Evolutionary conservation across 805 yeast species (phyloP).

Genomic region (Lipomyces yamadae): DNA sequence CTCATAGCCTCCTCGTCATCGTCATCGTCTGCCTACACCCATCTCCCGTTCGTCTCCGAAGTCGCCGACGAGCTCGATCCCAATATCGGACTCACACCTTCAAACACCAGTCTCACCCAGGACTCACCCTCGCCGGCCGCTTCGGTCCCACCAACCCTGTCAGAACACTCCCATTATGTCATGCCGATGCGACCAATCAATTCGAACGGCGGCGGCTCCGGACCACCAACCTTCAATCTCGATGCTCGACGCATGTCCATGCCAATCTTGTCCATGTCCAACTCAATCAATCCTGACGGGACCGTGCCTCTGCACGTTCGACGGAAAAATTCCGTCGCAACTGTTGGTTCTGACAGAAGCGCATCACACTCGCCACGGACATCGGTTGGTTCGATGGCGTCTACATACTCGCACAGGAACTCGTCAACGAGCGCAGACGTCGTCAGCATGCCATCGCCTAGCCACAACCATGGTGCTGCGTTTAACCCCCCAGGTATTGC

Average conservation of each 20-base stretch:
- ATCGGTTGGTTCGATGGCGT: slow-evolving; percentile 4
- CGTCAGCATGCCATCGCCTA: not conserved
- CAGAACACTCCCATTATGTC: not conserved
- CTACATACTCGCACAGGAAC: not conserved
- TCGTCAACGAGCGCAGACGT: not conserved
- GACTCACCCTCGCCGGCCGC: slow-evolving; percentile 2
- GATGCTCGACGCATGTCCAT: slow-evolving; percentile 3
- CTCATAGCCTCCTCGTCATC: not conserved
- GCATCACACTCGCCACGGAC: slow-evolving; percentile 1
- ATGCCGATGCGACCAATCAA: not conserved
- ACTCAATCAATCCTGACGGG: slow-evolving; percentile 14
- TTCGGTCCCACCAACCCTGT: not conserved
- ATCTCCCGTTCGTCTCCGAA: slow-evolving; percentile 4
- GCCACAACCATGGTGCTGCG: not conserved
- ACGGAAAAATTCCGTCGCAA: slow-evolving; percentile 10
- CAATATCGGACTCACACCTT: not conserved
- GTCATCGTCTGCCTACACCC: not conserved
- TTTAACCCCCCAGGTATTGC: not conserved
- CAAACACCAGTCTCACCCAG: not conserved
- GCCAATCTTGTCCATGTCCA: slow-evolving; percentile 19
- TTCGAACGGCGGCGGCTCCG: not conserved
- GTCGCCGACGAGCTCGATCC: not conserved
- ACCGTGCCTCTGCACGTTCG: slow-evolving; percentile 19
- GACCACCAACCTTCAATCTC: not conserved
- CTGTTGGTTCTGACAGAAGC: not conserved